A percentile compares a stretch with the other conserved stretches of the same genome.
phyloP scores from a whole-genome alignment of 2,329 filamentous ascomycete genomes.

The Aspergillus sp. region DNA sequence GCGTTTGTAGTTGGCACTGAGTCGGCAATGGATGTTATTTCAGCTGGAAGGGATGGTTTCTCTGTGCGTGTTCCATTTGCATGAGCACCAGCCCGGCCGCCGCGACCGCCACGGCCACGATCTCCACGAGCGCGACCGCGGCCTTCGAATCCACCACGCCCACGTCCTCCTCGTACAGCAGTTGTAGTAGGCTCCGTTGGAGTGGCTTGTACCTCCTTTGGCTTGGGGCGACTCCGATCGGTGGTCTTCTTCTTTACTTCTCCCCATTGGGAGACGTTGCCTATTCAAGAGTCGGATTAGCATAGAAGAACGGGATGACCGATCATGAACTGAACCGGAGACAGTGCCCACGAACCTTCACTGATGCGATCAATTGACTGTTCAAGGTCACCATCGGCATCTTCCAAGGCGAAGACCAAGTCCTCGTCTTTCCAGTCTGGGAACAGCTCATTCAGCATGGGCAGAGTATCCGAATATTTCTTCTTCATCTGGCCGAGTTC shows the following conservation, averaged over 20 bases:
- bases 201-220: conserved; percentile 43
- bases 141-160: conserved; percentile 47
- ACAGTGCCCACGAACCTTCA: conserved; percentile 39
- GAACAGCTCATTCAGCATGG: conserved; percentile 87
- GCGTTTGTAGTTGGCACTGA: conserved; percentile 25
- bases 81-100: conserved; percentile 43
- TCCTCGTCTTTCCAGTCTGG: conserved; percentile 94
- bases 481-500: conserved; percentile 91
- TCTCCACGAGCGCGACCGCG: conserved; percentile 50
- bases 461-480: conserved; percentile 76
- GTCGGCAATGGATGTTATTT: conserved; percentile 23
- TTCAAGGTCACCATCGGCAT: conserved; percentile 56
- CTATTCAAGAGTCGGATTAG: conserved; percentile 27
- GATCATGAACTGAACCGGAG: neutral
- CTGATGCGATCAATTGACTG: conserved; percentile 52
- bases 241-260: conserved; percentile 53
- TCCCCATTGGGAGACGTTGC: conserved; percentile 53
- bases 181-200: conserved; percentile 34
- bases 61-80: conserved; percentile 44
- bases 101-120: conserved; percentile 49
- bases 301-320: neutral
- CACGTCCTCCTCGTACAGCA: conserved; percentile 43
- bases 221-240: conserved; percentile 47
- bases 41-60: conserved; percentile 24
- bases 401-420: conserved; percentile 86